phyloP scores from a whole-genome alignment of 2,329 filamentous ascomycete genomes.

The Xylaria multiplex region DNA sequence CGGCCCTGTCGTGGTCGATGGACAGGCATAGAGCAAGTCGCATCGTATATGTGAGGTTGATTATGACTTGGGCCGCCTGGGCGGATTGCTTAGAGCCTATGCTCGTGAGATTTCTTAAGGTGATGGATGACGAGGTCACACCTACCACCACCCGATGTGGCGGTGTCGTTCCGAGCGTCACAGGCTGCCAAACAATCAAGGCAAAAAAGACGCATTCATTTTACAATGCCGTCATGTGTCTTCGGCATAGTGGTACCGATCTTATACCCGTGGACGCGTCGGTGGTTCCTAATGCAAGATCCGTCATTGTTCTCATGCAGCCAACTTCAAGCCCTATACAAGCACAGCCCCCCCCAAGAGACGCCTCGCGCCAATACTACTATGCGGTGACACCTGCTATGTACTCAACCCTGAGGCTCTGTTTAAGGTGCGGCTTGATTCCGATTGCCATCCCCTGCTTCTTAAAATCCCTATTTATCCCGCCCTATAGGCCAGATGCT shows the following conservation, averaged over 20 bases:
- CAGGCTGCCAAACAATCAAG: not conserved
- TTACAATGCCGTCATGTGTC: not conserved
- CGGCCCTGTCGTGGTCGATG: constrained; percentile 1
- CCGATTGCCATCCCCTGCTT: constrained; percentile 26
- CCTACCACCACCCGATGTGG: constrained; percentile 6
- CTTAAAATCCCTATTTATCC: constrained; percentile 26
- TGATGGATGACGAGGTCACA: not conserved
- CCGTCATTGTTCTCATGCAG: constrained; percentile 17
- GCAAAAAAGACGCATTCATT: not conserved
- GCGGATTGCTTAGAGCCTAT: constrained; percentile 9
- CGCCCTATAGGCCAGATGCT: constrained; percentile 25
- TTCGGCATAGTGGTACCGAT: not conserved
- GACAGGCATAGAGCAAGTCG: constrained; percentile 3
- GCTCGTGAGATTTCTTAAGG: not conserved
- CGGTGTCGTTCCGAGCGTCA: constrained; percentile 6
- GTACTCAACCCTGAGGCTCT: constrained; percentile 36
- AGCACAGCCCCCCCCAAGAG: constrained; percentile 8
- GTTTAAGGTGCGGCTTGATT: constrained; percentile 34
- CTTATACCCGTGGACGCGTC: not conserved
- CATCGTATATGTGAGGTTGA: constrained; percentile 21
- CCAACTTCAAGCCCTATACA: constrained; percentile 20
- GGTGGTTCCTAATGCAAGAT: constrained; percentile 6
- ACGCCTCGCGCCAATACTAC: constrained; percentile 34
- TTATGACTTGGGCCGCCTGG: constrained; percentile 14
- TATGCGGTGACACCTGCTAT: constrained; percentile 33